phyloP scores from a whole-genome alignment of 208 protist genomes.

The Plasmodiophora brassicae region DNA sequence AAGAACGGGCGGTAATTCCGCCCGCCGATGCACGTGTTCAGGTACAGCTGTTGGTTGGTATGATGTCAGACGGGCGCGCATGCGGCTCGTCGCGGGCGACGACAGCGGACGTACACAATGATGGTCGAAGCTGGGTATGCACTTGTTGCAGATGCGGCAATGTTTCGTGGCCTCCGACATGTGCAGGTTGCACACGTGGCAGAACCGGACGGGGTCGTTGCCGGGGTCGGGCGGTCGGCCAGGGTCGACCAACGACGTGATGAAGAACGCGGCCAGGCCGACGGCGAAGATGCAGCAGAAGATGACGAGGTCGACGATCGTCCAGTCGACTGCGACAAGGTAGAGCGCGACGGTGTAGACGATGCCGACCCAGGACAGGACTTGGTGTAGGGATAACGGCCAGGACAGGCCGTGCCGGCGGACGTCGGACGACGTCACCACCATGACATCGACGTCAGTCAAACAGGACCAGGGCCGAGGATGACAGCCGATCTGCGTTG shows the following conservation, averaged over 20 bases:
- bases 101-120: neutral
- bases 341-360: neutral
- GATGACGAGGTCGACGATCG: neutral
- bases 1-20: constrained; percentile 24
- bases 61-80: neutral
- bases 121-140: constrained; percentile 9
- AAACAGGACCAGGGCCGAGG: too few species aligned
- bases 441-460: too few species aligned
- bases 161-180: neutral
- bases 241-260: neutral
- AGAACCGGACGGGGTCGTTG: neutral
- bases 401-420: neutral
- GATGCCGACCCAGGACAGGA: neutral
- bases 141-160: constrained; percentile 26
- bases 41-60: neutral
- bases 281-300: neutral
- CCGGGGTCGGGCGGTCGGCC: neutral
- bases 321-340: neutral
- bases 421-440: neutral
- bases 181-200: neutral
- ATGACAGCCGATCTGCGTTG: too few species aligned
- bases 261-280: neutral
- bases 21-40: constrained; percentile 25
- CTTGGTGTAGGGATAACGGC: neutral
- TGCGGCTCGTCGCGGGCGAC: too few species aligned